Conservation (phyloP, 2,329 filamentous ascomycete genomes). For the Septoria linicola region DNA sequence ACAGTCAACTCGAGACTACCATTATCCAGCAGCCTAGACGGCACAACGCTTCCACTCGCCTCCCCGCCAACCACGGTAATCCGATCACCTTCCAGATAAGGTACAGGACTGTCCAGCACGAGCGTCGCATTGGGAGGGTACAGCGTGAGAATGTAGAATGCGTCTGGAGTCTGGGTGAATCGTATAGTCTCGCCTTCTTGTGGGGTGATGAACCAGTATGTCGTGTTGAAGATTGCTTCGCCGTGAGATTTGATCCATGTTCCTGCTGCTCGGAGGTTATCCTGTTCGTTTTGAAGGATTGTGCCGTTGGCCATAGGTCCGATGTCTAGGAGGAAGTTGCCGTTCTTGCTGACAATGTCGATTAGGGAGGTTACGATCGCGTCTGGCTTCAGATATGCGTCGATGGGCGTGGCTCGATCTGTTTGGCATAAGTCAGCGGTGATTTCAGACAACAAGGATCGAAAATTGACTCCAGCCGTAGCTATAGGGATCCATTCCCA, state of each 20-base stretch:
- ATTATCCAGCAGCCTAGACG: conserved; percentile 30
- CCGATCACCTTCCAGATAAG: conserved; percentile 48
- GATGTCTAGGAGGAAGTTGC: conserved; percentile 36
- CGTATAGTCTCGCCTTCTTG: conserved; percentile 48
- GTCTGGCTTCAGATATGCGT: conserved; percentile 28
- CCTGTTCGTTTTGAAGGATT: conserved; percentile 51
- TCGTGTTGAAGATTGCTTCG: conserved; percentile 59
- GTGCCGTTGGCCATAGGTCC: conserved; percentile 56
- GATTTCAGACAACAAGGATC: no score
- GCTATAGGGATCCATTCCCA: conserved; percentile 60
- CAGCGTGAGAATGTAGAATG: conserved; percentile 55
- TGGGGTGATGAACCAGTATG: conserved; percentile 53
- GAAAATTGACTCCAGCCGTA: conserved; percentile 65
- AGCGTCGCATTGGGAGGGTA: conserved; percentile 45
- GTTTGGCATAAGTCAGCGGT: no score
- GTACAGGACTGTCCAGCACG: conserved; percentile 47
- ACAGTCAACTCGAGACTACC: conserved; percentile 39
- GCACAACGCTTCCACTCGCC: conserved; percentile 32
- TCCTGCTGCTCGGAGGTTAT: conserved; percentile 53
- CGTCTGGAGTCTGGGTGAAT: conserved; percentile 54
- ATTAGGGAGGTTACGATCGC: conserved; percentile 31
- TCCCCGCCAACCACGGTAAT: conserved; percentile 48
- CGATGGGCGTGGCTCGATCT: conserved; percentile 52
- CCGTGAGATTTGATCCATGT: conserved; percentile 54
- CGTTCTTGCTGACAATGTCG: conserved; percentile 37